Evolutionary conservation across 208 protist species (phyloP).

Genomic region (Leishmania mexicana): DNA sequence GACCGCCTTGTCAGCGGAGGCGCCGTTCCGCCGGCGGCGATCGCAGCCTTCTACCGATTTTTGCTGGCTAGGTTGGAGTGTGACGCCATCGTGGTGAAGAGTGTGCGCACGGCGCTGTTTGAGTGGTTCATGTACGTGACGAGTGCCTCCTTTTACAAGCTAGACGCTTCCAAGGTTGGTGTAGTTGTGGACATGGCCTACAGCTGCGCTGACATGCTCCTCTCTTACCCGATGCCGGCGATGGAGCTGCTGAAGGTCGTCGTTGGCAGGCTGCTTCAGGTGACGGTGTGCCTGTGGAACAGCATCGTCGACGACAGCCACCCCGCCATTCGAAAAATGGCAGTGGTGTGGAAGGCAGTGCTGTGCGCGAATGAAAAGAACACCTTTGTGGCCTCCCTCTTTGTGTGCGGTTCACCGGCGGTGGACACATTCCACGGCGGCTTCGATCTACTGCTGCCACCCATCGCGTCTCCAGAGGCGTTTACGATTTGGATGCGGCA

Average conservation of each 20-base stretch:
- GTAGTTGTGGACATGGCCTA: slow-evolving; percentile 50
- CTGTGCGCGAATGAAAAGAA: slow-evolving; percentile 31
- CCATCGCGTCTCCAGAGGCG: slow-evolving; percentile 12
- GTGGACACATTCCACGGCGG: slow-evolving; percentile 20
- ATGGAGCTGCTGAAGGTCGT: slow-evolving; percentile 47
- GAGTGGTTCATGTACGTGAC: slow-evolving; percentile 74
- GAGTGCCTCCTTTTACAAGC: slow-evolving; percentile 38
- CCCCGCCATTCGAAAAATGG: slow-evolving; percentile 31
- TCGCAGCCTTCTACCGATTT: slow-evolving; percentile 47
- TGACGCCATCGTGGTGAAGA: slow-evolving; percentile 32
- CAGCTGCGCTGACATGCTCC: slow-evolving; percentile 40
- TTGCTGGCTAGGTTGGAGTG: slow-evolving; percentile 34
- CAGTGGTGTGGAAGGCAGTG: slow-evolving; percentile 42
- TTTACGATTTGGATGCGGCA: slow-evolving; percentile 37
- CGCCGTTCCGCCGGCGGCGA: slow-evolving; percentile 41
- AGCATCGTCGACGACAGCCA: slow-evolving; percentile 14
- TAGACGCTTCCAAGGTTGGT: slow-evolving; percentile 34
- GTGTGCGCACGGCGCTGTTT: slow-evolving; percentile 44
- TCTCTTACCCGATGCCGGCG: slow-evolving; percentile 49
- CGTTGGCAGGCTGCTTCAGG: slow-evolving; percentile 44
- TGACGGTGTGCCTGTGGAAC: slow-evolving; percentile 40
- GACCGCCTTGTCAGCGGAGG: slow-evolving; percentile 61
- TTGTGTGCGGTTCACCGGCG: slow-evolving; percentile 9
- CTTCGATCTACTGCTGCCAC: slow-evolving; percentile 37
- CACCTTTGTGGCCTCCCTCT: slow-evolving; percentile 13